Conservation (phyloP, 2,329 filamentous ascomycete species). For the Phialophora tarda region DNA sequence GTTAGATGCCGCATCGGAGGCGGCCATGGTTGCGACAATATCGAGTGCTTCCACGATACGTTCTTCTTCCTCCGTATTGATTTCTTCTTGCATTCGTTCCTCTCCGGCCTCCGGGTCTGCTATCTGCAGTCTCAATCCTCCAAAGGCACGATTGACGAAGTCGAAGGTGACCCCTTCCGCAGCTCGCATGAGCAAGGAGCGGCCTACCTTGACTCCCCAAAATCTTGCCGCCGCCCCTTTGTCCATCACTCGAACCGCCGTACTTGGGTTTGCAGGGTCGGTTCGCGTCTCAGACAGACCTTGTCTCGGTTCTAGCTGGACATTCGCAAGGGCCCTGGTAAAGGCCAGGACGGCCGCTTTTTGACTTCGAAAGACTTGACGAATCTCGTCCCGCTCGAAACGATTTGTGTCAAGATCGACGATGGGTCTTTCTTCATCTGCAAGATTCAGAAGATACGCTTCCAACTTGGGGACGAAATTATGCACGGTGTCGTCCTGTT, state of each 20-base stretch:
- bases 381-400: slow-evolving; percentile 62
- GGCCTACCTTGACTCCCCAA: slow-evolving; percentile 66
- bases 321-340: slow-evolving; percentile 54
- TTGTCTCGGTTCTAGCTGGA: slow-evolving; percentile 58
- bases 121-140: slow-evolving; percentile 58
- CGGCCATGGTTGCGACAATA: slow-evolving; percentile 35
- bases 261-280: slow-evolving; percentile 28
- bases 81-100: slow-evolving; percentile 56
- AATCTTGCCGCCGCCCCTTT: slow-evolving; percentile 54
- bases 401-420: slow-evolving; percentile 63
- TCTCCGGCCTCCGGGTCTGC: slow-evolving; percentile 50
- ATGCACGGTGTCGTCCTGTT: slow-evolving; percentile 55
- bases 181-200: slow-evolving; percentile 64
- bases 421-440: slow-evolving; percentile 55
- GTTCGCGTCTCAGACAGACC: slow-evolving; percentile 45
- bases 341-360: slow-evolving; percentile 63
- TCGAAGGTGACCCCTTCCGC: slow-evolving; percentile 62
- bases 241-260: slow-evolving; percentile 47
- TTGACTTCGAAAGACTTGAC: slow-evolving; percentile 60
- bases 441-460: slow-evolving; percentile 63
- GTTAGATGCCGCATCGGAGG: background rate
- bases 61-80: slow-evolving; percentile 55
- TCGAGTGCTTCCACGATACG: slow-evolving; percentile 49
- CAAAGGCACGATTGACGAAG: slow-evolving; percentile 66
- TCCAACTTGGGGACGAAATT: slow-evolving; percentile 64